Base-by-base conservation (phyloP, 2,329 filamentous ascomycete species). In the Fusarium globosum region DNA sequence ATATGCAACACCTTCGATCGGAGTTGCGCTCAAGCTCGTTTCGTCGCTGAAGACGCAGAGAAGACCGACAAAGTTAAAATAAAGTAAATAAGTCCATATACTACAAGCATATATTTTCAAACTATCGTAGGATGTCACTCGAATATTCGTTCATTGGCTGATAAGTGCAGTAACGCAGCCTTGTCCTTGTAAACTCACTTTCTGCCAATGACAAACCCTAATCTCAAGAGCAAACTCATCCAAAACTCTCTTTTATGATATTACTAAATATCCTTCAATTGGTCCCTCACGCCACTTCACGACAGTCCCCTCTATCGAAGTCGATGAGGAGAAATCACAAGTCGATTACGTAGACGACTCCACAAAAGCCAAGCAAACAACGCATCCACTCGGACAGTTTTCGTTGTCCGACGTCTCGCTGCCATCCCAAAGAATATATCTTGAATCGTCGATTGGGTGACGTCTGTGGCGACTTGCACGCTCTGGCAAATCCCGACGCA, bases 291-390 rank as follows among this genome's bases (percentile, higher is more conserved):
- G 16, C 23, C 30, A 51, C 16, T 20, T 51, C 16, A 20, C n/a
- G 1, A 20, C 9, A 8, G 6, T 36, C n/a, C 12, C 30, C 16
- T 39, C 23, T 28, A 4, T 10, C 23, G n/a, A 41, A 28, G 7
- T n/a, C n/a, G 9, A 18, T 13, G 35, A 53, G 35, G 35, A 39
- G 23, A 18, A 13, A 18, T 28, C 11, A 2, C 51, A 39, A 28
- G 35, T 53, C 51, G 14, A 53, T 53, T 53, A 53, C 51, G 51
- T 53, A 53, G 51, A n/a, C 7, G 35, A 53, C 51, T 52, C 51
- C 51, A 38, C 51, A 39, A 53, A 39, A 21, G 20, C 14, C 20
- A 38, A 53, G 35, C 13, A 53, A 21, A 13, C 46, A 61, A 35
- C 28, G n/a, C 28, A 42, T 30, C 12, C 46, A 16, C 16, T 43